These are phyloP conservation scores for Penicillium steckii DNA, from an alignment of 495 filamentous ascomycete genomes.

Conservation along the genomic window DNA sequence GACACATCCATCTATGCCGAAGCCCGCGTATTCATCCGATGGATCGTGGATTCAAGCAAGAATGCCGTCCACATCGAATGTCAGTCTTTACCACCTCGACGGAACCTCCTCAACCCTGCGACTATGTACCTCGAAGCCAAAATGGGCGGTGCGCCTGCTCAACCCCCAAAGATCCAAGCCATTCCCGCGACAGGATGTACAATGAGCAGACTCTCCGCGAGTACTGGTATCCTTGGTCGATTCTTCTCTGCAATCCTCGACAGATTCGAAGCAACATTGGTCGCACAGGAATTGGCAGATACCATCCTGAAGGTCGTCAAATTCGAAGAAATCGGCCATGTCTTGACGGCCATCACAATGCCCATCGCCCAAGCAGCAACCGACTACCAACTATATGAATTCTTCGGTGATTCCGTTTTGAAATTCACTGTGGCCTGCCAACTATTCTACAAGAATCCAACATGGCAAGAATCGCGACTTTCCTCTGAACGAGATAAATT, in stretches of 20 bases:
- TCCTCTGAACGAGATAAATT: slow-evolving; percentile 64
- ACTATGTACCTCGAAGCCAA: neutral
- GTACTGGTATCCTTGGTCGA: slow-evolving; percentile 62
- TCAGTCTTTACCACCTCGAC: slow-evolving; percentile 24
- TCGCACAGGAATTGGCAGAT: slow-evolving; percentile 61
- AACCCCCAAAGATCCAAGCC: slow-evolving; percentile 18
- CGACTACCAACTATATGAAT: slow-evolving; percentile 87
- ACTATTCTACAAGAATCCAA: slow-evolving; percentile 61
- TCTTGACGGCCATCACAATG: slow-evolving; percentile 73
- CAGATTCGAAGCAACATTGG: slow-evolving; percentile 60
- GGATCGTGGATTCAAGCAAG: slow-evolving; percentile 14
- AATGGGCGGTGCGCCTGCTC: slow-evolving; percentile 3
- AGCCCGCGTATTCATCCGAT: slow-evolving; percentile 29
- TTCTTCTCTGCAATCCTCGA: slow-evolving; percentile 75
- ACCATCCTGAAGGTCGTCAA: slow-evolving; percentile 56
- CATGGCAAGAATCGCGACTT: slow-evolving; percentile 79
- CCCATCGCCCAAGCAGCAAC: slow-evolving; percentile 57
- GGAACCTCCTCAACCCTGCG: slow-evolving; percentile 32
- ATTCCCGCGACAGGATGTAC: slow-evolving; percentile 26
- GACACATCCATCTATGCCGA: slow-evolving; percentile 28
- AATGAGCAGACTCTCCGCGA: slow-evolving; percentile 58
- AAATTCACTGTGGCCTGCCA: slow-evolving; percentile 72
- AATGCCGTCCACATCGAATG: slow-evolving; percentile 24
- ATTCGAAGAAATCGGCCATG: slow-evolving; percentile 53
- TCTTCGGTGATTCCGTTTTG: slow-evolving; percentile 83